These are phyloP conservation scores for Cercospora beticola DNA, from an alignment of 2,329 filamentous ascomycete genomes.

Conservation along the genomic window DNA sequence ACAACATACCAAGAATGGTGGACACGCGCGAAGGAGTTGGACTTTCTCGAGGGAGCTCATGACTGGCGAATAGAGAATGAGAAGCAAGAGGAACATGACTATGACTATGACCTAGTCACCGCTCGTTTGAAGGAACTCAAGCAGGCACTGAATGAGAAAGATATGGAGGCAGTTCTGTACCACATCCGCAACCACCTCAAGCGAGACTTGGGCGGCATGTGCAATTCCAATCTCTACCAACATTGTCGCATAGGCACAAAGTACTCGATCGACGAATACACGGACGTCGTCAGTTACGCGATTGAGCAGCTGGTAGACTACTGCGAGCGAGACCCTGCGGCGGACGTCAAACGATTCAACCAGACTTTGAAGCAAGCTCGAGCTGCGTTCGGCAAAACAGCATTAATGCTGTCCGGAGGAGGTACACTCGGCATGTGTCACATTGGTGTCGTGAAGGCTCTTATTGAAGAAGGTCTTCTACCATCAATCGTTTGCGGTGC, in stretches of 20 bases:
- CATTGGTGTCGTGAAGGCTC: constrained; percentile 27
- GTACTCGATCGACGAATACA: constrained; percentile 28
- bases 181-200: constrained; percentile 26
- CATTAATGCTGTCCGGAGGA: constrained; percentile 29
- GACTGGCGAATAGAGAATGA: constrained; percentile 26
- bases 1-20: constrained; percentile 19
- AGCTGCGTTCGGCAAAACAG: constrained; percentile 26
- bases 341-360: constrained; percentile 18
- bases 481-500: constrained; percentile 28
- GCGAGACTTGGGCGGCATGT: constrained; percentile 28
- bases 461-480: constrained; percentile 22
- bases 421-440: constrained; percentile 30
- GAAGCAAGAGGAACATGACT: constrained; percentile 12
- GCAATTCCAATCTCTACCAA: constrained; percentile 25
- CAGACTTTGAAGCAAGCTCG: constrained; percentile 24
- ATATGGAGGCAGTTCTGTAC: constrained; percentile 25
- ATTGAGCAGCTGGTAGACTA: constrained; percentile 24
- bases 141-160: constrained; percentile 19
- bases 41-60: constrained; percentile 26
- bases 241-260: constrained; percentile 27
- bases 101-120: constrained; percentile 23
- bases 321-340: constrained; percentile 20
- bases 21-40: constrained; percentile 19
- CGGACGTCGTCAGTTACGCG: constrained; percentile 29
- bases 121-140: constrained; percentile 24